Base-by-base conservation (phyloP, 495 filamentous ascomycete genomes). In the Penicillium angulare region DNA sequence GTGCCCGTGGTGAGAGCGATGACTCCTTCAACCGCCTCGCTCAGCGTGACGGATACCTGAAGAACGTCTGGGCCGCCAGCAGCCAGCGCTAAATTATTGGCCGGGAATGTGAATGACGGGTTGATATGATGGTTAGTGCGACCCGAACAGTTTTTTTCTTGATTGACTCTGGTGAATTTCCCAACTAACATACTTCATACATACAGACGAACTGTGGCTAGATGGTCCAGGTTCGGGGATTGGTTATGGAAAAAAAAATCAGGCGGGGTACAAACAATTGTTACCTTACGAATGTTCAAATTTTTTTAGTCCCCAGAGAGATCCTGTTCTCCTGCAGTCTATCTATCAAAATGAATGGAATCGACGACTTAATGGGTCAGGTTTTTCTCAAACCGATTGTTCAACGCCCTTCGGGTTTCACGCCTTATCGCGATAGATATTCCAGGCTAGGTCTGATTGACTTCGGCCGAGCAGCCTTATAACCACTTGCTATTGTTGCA, bases 1-100 rank as follows among this genome's bases (percentile, higher is more conserved):
- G 93, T 63, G 87, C 91, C 55, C 96, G 96, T 85, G 93, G 93
- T 59, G 93, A 99, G 87, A 85, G 85, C 68, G 93, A 99, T 71
- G 95, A 99, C 80, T 83, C 86, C 60, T 71, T 99, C 69, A 99
- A 99, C 85, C 78, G 93, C 63, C 81, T 99, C 61, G 81, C 91
- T 53, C 93, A 99, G 85, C 83, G 86, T 64, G 93, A 99, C 71
- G 93, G 93, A 54, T 87, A 95, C 73, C 71, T 99, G 71, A 96
- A 96, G 87, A 87, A 79, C 68, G 93, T 99, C 63, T 99, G 95
- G 95, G 86, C 83, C 72, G 85, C 84, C 55, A 72, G 59, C 64
- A 62, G 77, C 67, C 86, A 89, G 74, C 81, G 84, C 73, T 88
- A 84, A 79, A 75, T 65, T 52, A 47, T 47, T 52, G 55, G 43